phyloP scores from a whole-genome alignment of 805 yeast genomes.

The Schwanniomyces sp. region DNA sequence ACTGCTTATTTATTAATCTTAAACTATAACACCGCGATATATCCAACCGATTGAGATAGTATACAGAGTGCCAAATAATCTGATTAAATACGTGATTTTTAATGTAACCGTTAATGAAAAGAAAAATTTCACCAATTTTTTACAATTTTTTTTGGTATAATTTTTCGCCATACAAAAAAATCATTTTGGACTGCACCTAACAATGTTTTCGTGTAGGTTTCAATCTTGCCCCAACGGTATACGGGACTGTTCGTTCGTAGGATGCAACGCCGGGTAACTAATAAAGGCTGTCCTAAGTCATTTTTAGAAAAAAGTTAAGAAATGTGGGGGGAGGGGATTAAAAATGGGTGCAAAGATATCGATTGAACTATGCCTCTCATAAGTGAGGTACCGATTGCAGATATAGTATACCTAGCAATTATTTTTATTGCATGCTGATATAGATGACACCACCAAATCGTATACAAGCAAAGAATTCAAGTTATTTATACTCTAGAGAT shows the following conservation, averaged over 20 bases:
- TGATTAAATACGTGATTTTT: background rate
- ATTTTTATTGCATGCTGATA: too few relatives aligned
- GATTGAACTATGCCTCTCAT: too few relatives aligned
- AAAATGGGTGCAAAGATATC: too few relatives aligned
- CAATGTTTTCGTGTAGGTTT: background rate
- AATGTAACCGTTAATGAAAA: background rate
- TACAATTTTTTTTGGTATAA: background rate
- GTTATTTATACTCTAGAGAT: too few relatives aligned
- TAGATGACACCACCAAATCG: too few relatives aligned
- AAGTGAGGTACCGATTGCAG: too few relatives aligned
- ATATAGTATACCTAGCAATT: too few relatives aligned
- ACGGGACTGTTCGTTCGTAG: background rate
- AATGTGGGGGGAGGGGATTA: too few relatives aligned
- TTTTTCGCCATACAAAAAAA: slow-evolving; percentile 3
- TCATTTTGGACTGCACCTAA: background rate
- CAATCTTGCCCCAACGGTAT: background rate
- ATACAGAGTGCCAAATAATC: background rate
- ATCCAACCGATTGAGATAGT: background rate
- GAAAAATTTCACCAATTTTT: slow-evolving; percentile 1
- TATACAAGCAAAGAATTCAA: too few relatives aligned
- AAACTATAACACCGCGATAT: background rate
- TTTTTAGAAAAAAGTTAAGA: too few relatives aligned
- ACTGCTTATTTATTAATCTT: background rate
- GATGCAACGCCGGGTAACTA: background rate
- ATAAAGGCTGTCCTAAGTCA: too few relatives aligned